phyloP scores from a whole-genome alignment of 352 stramenopile species.

The Phytophthora pini region DNA sequence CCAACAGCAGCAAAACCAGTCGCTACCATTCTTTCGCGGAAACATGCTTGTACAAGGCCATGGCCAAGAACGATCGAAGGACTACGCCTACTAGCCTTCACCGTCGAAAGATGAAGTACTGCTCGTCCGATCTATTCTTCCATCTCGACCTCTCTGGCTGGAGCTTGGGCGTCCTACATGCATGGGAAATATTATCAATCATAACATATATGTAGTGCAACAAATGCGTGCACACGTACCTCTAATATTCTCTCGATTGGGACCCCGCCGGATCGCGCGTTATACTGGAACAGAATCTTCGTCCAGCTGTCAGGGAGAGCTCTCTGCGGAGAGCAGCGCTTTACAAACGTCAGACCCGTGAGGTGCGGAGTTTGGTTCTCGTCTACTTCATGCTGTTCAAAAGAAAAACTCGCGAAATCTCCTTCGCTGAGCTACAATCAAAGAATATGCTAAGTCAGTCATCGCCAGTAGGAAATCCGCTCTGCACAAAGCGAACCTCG shows the following conservation, averaged over 20 bases:
- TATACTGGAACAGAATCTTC: slow-evolving; percentile 88
- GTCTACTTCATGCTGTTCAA: slow-evolving; percentile 67
- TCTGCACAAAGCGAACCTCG: slow-evolving; percentile 50
- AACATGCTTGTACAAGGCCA: slow-evolving; percentile 71
- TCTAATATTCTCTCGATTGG: slow-evolving; percentile 69
- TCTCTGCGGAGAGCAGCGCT: slow-evolving; percentile 81
- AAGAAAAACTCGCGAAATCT: slow-evolving; percentile 82
- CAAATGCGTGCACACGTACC: slow-evolving; percentile 37
- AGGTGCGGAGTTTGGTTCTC: slow-evolving; percentile 56
- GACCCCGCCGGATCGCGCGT: slow-evolving; percentile 66
- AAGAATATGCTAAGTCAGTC: background rate
- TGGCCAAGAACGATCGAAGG: slow-evolving; percentile 50
- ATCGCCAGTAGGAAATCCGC: background rate
- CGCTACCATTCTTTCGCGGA: slow-evolving; percentile 73
- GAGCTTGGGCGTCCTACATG: slow-evolving; percentile 35
- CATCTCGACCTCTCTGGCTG: slow-evolving; percentile 44
- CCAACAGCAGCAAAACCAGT: slow-evolving; percentile 39
- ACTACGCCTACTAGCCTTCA: slow-evolving; percentile 44
- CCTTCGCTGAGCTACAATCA: slow-evolving; percentile 64
- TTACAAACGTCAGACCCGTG: slow-evolving; percentile 65
- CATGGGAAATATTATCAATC: background rate
- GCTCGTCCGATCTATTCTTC: slow-evolving; percentile 27
- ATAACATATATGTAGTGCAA: background rate
- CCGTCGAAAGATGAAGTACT: slow-evolving; percentile 38
- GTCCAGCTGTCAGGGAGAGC: slow-evolving; percentile 90